Evolutionary conservation across 2,329 filamentous ascomycete species (phyloP).

Genomic region (Pyricularia pennisetigena): DNA sequence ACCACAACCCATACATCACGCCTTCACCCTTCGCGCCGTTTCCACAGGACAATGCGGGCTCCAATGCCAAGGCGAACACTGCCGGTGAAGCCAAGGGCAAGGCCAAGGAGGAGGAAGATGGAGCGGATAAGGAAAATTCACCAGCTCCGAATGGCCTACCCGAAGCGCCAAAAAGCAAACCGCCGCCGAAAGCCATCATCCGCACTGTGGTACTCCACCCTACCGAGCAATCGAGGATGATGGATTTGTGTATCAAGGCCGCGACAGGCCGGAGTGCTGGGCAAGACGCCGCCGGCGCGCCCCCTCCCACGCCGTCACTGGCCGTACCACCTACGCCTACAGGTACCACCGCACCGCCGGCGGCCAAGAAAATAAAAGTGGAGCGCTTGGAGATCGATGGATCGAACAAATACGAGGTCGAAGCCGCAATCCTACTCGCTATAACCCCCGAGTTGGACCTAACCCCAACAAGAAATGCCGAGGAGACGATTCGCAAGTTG

Average conservation of each 20-base stretch:
- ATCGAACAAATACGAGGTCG: conserved; percentile 61
- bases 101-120: conserved; percentile 27
- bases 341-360: conserved; percentile 44
- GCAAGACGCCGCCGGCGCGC: conserved; percentile 29
- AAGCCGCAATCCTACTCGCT: conserved; percentile 64
- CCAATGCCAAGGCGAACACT: neutral
- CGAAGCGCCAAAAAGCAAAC: conserved; percentile 33
- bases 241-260: conserved; percentile 68
- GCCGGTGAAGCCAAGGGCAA: conserved; percentile 26
- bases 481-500: conserved; percentile 62
- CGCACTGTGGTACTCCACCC: conserved; percentile 78
- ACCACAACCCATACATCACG: conserved; percentile 81
- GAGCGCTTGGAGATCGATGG: conserved; percentile 69
- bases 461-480: conserved; percentile 60
- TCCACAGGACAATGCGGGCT: conserved; percentile 37
- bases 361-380: conserved; percentile 59
- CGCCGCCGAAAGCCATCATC: conserved; percentile 50
- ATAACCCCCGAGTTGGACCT: conserved; percentile 69
- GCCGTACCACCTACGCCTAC: conserved; percentile 53
- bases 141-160: conserved; percentile 37
- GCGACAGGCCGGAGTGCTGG: conserved; percentile 48
- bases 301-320: conserved; percentile 58
- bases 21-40: conserved; percentile 79
- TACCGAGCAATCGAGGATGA: conserved; percentile 64
- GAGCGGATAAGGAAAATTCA: conserved; percentile 45